Evolutionary conservation across 371 early-diverging fungal genomes (phyloP), one percentile per base, ranked within the genome.

Genomic region (Rhizopus arrhizus): DNA sequence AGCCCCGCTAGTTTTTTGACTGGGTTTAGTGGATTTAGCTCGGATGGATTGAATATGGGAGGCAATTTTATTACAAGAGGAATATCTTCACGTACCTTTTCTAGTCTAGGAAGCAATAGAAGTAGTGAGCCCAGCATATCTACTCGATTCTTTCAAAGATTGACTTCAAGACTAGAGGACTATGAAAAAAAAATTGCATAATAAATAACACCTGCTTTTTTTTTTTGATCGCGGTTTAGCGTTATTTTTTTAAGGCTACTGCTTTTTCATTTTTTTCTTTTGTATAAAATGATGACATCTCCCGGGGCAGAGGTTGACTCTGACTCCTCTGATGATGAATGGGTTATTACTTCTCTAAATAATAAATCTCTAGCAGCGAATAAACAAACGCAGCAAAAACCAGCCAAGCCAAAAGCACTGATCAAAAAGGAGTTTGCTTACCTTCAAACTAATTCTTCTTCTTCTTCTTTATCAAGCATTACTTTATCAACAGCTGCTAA

Each of bases 81-180:
- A 5, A 70, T 69, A 7, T 66, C 76, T 3, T 66, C 64, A n/a
- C 60, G 65, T 40, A 53, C 53, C 5, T 67, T 63, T 36, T 45
- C 69, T 12, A 36, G 51, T 46, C 29, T 59, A 12, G 15, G 22
- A 22, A 22, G 36, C 5, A 16, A 35, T n/a, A 58, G 43, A 10
- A 28, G 52, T n/a, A 56, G 48, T 9, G 69, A 60, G 10, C 77
- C 80, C 0, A 80, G 80, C 59, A 77, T 80, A 53, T 73, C 73
- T 8, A 80, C 80, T 15, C 63, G 75, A 16, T 77, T 80, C 56
- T 80, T 80, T 59, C 80, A 77, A 53, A 71, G 77, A 33, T 48
- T 80, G 13, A 69, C 80, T 12, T 72, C 72, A 7, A 61, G 77
- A 34, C 52, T 80, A 42, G 77, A 80, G 47, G 66, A 69, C 40